Percentiles rank a stretch among this genome's conserved stretches.
Conservation (phyloP, 495 filamentous ascomycete genomes). For the Hypoxylon rickii region DNA sequence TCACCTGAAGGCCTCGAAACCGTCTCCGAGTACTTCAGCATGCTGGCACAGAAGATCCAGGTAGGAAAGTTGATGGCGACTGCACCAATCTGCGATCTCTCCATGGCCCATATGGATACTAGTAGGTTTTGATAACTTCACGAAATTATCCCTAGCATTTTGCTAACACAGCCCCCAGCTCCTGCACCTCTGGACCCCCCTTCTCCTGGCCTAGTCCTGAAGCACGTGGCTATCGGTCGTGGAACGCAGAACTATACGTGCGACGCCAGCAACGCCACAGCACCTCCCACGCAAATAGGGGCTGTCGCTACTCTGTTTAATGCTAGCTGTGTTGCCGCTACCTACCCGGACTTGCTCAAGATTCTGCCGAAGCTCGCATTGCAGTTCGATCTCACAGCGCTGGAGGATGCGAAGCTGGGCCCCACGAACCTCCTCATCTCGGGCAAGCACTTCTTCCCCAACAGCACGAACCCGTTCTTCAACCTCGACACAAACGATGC, state of each 20-base stretch:
- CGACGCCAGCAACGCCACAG: conserved; percentile 57
- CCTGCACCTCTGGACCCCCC: conserved; percentile 59
- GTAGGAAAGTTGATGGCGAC: conserved; percentile 39
- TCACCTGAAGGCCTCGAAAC: conserved; percentile 45
- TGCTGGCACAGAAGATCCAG: conserved; percentile 54
- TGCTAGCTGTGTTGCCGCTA: conserved; percentile 74
- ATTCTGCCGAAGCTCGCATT: conserved; percentile 60
- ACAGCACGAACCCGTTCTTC: conserved; percentile 74
- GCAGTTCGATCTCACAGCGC: conserved; percentile 52
- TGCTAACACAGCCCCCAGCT: conserved; percentile 38
- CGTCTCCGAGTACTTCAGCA: conserved; percentile 59
- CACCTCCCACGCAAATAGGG: conserved; percentile 66
- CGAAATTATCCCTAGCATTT: not conserved
- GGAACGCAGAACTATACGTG: conserved; percentile 96
- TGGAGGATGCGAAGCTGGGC: conserved; percentile 41
- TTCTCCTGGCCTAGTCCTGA: conserved; percentile 59
- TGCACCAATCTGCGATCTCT: conserved; percentile 57
- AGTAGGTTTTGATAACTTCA: conserved; percentile 41
- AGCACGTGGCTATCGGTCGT: conserved; percentile 82
- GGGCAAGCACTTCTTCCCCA: conserved; percentile 81
- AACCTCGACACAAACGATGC: conserved; percentile 61
- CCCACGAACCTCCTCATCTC: conserved; percentile 64
- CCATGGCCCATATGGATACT: conserved; percentile 50
- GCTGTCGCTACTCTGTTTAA: conserved; percentile 89
- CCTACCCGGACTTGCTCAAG: conserved; percentile 64